Base-by-base conservation (phyloP, 306 rosid genomes). In the barrel medic (Medicago truncatula) region DNA sequence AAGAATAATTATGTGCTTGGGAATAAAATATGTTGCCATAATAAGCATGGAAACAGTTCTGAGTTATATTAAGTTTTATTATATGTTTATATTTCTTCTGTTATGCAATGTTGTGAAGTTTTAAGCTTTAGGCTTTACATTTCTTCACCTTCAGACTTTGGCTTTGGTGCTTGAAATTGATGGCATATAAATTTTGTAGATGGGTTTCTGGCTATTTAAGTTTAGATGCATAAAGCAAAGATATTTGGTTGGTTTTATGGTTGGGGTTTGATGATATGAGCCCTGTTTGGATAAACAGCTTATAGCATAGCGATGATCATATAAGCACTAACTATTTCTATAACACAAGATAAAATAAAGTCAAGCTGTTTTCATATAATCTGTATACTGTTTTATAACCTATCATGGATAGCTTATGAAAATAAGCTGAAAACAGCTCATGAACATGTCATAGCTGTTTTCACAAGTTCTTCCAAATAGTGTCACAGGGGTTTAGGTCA, bases 141-240 rank as follows among this genome's bases (percentile, higher is more conserved):
- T 12, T 10, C 12, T 56, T 61, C 17, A 16, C n/a, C 53, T 65
- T 53, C 6, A 34, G 7, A 34, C 38, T 5, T 34, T 6, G 18
- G 43, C 46, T 15, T 36, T 62, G 44, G 15, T 70, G 70, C 36
- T 36, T 67, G 74, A 68, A 52, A 20, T 73, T 52, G 64, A 15
- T 59, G 34, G 64, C 61, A 41, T 11, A 46, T 11, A 4, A 13
- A 46, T 4, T 13, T 4, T 25, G n/a, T 73, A 36, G 61, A 53
- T 61, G 15, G 66, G 43, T 58, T 36, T 23, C 43, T 49, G 23
- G 15, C 16, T 53, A 17, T 28, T 69, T 17, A 4, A 58, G 36
- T 39, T 21, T 49, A 34, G 47, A 54, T 43, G 63, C 63, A 17
- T 25, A 62, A 34, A 44, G 61, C 2, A 50, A 5, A 14, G 7